Conservation (phyloP, 2,329 filamentous ascomycete genomes). For the Monilinia vaccinii-corymbosi region DNA sequence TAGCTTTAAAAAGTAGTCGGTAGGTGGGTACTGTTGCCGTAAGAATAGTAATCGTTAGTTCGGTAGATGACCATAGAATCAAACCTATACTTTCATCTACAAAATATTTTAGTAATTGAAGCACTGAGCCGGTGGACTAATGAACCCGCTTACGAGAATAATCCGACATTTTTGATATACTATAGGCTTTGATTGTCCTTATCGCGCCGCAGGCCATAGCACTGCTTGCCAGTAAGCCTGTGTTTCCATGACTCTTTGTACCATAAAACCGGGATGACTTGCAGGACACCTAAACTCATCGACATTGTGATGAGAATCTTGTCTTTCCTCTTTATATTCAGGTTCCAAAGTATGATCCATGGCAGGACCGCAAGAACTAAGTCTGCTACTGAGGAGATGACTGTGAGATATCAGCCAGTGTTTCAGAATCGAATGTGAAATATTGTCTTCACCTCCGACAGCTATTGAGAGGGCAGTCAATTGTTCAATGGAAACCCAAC, state of each 20-base stretch:
- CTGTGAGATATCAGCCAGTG: not conserved
- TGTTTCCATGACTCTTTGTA: not conserved
- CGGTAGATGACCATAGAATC: conserved; percentile 38
- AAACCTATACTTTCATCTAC: conserved; percentile 29
- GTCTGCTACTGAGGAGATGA: conserved; percentile 17
- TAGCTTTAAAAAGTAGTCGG: conserved; percentile 20
- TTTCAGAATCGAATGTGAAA: not conserved
- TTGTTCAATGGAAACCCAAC: conserved; percentile 9
- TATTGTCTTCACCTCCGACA: not conserved
- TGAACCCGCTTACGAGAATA: not conserved
- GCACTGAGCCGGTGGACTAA: not conserved
- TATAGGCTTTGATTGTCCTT: not conserved
- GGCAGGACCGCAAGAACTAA: conserved; percentile 33
- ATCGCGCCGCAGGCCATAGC: not conserved
- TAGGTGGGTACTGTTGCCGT: conserved; percentile 26
- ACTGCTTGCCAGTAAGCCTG: not conserved
- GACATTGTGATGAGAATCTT: conserved; percentile 32
- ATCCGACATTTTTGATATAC: not conserved
- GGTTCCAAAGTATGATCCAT: conserved; percentile 31
- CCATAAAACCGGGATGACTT: not conserved
- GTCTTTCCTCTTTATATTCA: conserved; percentile 32
- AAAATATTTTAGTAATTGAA: not conserved
- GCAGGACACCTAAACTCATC: conserved; percentile 28
- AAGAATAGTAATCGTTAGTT: conserved; percentile 28
- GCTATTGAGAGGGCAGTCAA: conserved; percentile 5